Conservation (phyloP, 208 protist genomes). For the Chromosphaera perkinsii region DNA sequence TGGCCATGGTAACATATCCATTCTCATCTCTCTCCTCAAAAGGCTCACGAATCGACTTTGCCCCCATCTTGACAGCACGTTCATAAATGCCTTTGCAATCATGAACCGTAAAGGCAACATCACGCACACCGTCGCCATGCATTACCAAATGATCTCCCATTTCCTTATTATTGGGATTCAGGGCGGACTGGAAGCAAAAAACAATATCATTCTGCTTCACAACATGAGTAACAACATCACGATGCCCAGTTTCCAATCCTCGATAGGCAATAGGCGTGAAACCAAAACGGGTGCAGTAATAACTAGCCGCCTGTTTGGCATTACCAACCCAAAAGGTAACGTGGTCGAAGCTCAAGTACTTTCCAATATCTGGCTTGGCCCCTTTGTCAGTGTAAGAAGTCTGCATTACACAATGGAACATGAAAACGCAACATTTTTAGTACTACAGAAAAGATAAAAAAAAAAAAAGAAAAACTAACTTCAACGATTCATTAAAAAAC, state of each 20-base stretch:
- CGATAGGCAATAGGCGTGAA: slow-evolving; percentile 56
- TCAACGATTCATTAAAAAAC: too few species aligned
- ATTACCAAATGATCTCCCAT: slow-evolving; percentile 44
- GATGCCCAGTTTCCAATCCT: slow-evolving; percentile 60
- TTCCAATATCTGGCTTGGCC: slow-evolving; percentile 31
- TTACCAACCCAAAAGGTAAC: slow-evolving; percentile 61
- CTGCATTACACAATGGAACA: too few species aligned
- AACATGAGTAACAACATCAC: slow-evolving; percentile 56
- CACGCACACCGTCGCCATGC: slow-evolving; percentile 68
- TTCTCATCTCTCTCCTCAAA: slow-evolving; percentile 49
- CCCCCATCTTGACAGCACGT: slow-evolving; percentile 51
- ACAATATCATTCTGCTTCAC: slow-evolving; percentile 36
- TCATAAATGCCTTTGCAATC: slow-evolving; percentile 56
- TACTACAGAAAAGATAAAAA: too few species aligned
- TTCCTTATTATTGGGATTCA: slow-evolving; percentile 49
- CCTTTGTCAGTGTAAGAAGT: slow-evolving; percentile 35
- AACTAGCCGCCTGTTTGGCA: slow-evolving; percentile 61
- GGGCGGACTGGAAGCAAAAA: slow-evolving; percentile 61
- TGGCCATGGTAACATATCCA: slow-evolving; percentile 58
- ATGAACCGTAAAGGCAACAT: slow-evolving; percentile 63
- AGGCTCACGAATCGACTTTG: slow-evolving; percentile 52
- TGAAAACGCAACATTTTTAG: too few species aligned
- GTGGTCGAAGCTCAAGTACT: slow-evolving; percentile 55
- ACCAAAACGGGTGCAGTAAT: slow-evolving; percentile 58
- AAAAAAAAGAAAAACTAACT: too few species aligned